These are phyloP conservation scores for Apiotrichum gamsii DNA, from an alignment of 1,284 basidiomycete genomes.

Conservation along the genomic window DNA sequence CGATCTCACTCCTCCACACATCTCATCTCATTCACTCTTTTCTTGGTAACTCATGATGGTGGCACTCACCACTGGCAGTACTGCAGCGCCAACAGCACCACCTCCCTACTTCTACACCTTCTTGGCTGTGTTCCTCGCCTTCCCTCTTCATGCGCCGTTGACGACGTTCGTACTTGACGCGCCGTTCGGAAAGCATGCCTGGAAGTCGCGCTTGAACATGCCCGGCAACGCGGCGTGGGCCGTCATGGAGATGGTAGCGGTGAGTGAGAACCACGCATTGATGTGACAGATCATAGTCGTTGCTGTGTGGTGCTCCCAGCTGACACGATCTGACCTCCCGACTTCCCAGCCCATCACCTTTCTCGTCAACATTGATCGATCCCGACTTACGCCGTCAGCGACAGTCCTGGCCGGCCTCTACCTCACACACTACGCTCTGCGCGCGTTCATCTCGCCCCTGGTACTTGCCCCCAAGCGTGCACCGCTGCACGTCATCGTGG, in stretches of 20 bases:
- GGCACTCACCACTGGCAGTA: too few relatives aligned
- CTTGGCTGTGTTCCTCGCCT: conserved; percentile 43
- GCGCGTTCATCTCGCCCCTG: conserved; percentile 69
- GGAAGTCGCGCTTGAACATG: conserved; percentile 51
- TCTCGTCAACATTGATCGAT: conserved; percentile 30
- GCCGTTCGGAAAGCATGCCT: conserved; percentile 69
- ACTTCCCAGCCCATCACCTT: conserved; percentile 49
- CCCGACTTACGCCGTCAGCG: neutral
- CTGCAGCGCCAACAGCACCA: too few relatives aligned
- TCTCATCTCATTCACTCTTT: too few relatives aligned
- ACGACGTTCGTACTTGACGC: conserved; percentile 54
- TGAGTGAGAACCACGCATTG: conserved; percentile 44
- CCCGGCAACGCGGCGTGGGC: conserved; percentile 63
- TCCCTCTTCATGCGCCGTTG: conserved; percentile 46
- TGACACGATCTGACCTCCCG: conserved; percentile 1
- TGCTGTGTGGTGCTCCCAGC: too few relatives aligned
- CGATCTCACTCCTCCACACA: too few relatives aligned
- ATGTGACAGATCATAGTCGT: too few relatives aligned
- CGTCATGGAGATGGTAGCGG: conserved; percentile 75
- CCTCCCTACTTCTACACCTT: conserved; percentile 22
- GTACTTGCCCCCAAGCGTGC: conserved; percentile 73
- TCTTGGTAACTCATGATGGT: too few relatives aligned
- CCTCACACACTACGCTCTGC: conserved; percentile 73
- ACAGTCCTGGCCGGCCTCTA: conserved; percentile 49
- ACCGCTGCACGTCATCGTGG: conserved; percentile 64